Evolutionary conservation across 495 filamentous ascomycete species (phyloP), one percentile per base, ranked within the genome.

Genomic region (Hyaloscypha finlandica): DNA sequence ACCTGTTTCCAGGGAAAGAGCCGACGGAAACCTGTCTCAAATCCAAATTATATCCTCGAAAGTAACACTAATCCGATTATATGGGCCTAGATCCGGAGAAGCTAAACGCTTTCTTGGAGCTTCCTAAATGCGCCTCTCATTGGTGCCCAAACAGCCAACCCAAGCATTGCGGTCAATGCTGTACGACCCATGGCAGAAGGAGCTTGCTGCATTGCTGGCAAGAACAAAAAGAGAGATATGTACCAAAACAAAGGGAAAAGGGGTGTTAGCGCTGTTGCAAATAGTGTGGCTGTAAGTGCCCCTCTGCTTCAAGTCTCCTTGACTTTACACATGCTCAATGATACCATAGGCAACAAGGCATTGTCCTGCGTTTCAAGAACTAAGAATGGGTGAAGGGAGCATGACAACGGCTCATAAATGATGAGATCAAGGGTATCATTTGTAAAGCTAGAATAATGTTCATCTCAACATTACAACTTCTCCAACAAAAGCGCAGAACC

Each of bases 81-180:
- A 8, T 79, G 33, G 73, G 74, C 6, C 85, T 90, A 65, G 69
- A 19, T 45, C 42, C 42, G 42, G 42, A 45, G 3, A 19, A 12
- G 42, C 14, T 19, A 8, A 12, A 45, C 42, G 3, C 14, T 45
- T 45, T 4, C 42, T 45, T 45, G 42, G 42, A 45, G 42, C 42
- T 45, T 45, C 14, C 14, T 87, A 55, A 91, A 90, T 70, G 83
- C 89, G 3, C 85, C 89, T 0, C 73, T 92, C n/a, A 73, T 89
- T 19, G 90, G 90, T 11, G 86, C 88, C n/a, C n/a, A n/a, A n/a
- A n/a, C n/a, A n/a, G n/a, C n/a, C 16, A 51, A 59, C 54, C 59
- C 59, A 33, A 35, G 16, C 31, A 54, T 33, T 31, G 63, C 54
- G 6, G 54, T 65, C 25, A 65, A 59, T 30, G 30, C 16, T 35